These are phyloP conservation scores for Leishmania guyanensis DNA, from an alignment of 208 protist species.

Conservation along the genomic window DNA sequence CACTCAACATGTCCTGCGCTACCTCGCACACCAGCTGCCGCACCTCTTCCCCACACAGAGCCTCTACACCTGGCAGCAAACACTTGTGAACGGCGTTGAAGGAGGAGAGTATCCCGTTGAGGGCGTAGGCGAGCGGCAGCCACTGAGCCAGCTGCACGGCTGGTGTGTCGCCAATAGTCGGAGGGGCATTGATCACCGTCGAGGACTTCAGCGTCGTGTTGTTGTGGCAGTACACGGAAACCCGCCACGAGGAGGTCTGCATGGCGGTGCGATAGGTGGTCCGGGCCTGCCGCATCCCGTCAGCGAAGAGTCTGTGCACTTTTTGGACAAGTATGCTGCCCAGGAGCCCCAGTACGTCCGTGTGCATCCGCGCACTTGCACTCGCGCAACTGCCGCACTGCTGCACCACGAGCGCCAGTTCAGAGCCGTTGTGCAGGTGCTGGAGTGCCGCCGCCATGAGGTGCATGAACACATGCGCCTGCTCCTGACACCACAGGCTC, in stretches of 20 bases:
- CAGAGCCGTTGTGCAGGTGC: slow-evolving; percentile 69
- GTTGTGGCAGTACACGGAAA: slow-evolving; percentile 26
- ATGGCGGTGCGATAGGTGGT: slow-evolving; percentile 66
- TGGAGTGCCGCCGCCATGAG: slow-evolving; percentile 43
- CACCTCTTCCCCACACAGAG: slow-evolving; percentile 50
- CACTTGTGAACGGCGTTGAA: slow-evolving; percentile 83
- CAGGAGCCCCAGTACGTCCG: slow-evolving; percentile 56
- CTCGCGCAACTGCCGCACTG: slow-evolving; percentile 55
- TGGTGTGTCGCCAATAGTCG: slow-evolving; percentile 22
- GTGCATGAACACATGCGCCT: slow-evolving; percentile 47
- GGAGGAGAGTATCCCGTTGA: slow-evolving; percentile 76
- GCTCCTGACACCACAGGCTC: slow-evolving; percentile 57
- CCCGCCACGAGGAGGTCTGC: slow-evolving; percentile 59
- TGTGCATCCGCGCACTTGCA: slow-evolving; percentile 46
- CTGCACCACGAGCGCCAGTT: slow-evolving; percentile 76
- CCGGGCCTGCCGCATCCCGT: slow-evolving; percentile 55
- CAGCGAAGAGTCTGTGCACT: slow-evolving; percentile 60
- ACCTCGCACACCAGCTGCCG: slow-evolving; percentile 50
- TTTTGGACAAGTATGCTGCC: slow-evolving; percentile 44
- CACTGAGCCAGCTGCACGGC: slow-evolving; percentile 57
- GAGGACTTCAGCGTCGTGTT: slow-evolving; percentile 16
- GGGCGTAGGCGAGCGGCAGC: slow-evolving; percentile 80
- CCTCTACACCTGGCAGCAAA: slow-evolving; percentile 56
- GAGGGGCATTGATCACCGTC: slow-evolving; percentile 6
- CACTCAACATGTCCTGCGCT: slow-evolving; percentile 56